Evolutionary conservation across 768 basidiomycete species (phyloP).

Genomic region (Collybiopsis luxurians): DNA sequence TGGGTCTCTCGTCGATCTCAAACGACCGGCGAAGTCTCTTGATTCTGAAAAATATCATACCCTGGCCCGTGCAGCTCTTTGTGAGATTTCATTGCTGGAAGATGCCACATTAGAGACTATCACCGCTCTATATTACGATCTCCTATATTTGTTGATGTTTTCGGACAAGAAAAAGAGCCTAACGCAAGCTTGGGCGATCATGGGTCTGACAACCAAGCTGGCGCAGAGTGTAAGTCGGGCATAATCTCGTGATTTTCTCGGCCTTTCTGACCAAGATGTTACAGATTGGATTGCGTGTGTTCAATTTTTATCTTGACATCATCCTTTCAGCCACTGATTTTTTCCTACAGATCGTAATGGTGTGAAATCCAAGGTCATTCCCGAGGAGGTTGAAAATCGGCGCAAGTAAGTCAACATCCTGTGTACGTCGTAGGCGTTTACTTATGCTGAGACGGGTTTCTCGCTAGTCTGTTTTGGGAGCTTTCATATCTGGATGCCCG

Average conservation of each 20-base stretch:
- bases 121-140: conserved; percentile 54
- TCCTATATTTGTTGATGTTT: conserved; percentile 68
- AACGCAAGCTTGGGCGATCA: conserved; percentile 53
- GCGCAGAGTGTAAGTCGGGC: conserved; percentile 54
- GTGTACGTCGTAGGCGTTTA: background rate
- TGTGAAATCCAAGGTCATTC: conserved; percentile 62
- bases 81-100: conserved; percentile 64
- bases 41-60: conserved; percentile 62
- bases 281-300: conserved; percentile 60
- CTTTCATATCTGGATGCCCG: conserved; percentile 64
- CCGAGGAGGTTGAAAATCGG: conserved; percentile 68
- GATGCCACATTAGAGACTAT: conserved; percentile 67
- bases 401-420: conserved; percentile 40
- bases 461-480: conserved; percentile 56
- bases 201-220: conserved; percentile 57
- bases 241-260: conserved; percentile 2
- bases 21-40: conserved; percentile 42
- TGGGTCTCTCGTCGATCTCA: conserved; percentile 62
- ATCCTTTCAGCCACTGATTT: conserved; percentile 1
- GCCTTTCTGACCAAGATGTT: conserved; percentile 6
- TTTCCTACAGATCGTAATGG: conserved; percentile 55
- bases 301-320: background rate
- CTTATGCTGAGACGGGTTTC: background rate
- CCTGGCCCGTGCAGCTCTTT: conserved; percentile 55
- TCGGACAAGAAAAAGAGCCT: conserved; percentile 66